Evolutionary conservation across 1,139 yeast genomes (phyloP).

Genomic region (Starmera stellimalicola): DNA sequence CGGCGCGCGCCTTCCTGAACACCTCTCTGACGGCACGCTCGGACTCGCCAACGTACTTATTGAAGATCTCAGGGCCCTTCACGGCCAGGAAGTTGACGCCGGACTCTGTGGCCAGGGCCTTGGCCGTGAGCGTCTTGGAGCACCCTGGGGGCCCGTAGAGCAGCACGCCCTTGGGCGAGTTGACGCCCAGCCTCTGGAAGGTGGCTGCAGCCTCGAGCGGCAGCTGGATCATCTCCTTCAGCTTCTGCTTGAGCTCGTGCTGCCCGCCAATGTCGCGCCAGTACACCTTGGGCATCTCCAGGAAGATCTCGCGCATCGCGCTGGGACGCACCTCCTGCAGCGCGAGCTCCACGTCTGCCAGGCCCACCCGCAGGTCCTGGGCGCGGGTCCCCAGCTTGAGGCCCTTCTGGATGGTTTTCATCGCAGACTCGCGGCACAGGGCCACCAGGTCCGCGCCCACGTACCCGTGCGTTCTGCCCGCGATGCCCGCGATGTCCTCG

Average conservation of each 20-base stretch:
- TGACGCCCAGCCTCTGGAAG: slow-evolving; percentile 66
- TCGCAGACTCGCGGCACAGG: slow-evolving; percentile 77
- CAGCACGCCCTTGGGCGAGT: slow-evolving; percentile 86
- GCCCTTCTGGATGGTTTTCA: slow-evolving; percentile 68
- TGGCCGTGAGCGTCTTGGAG: slow-evolving; percentile 88
- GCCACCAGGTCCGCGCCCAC: slow-evolving; percentile 90
- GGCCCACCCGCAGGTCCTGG: slow-evolving; percentile 27
- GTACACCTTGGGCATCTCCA: slow-evolving; percentile 87
- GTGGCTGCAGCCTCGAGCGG: slow-evolving; percentile 81
- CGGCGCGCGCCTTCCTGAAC: slow-evolving; percentile 85
- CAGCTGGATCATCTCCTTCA: slow-evolving; percentile 83
- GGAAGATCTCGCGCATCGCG: slow-evolving; percentile 91
- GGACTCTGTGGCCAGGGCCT: slow-evolving; percentile 91
- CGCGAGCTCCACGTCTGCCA: slow-evolving; percentile 56
- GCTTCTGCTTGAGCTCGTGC: slow-evolving; percentile 64
- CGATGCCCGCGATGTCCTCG: slow-evolving; percentile 47
- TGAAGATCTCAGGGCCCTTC: slow-evolving; percentile 91
- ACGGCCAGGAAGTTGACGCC: slow-evolving; percentile 89
- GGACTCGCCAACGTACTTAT: slow-evolving; percentile 91
- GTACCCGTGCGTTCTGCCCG: slow-evolving; percentile 64
- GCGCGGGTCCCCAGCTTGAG: slow-evolving; percentile 28
- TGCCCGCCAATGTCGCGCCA: slow-evolving; percentile 98
- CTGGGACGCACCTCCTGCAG: slow-evolving; percentile 79
- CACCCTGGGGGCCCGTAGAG: slow-evolving; percentile 97
- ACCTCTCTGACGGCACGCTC: slow-evolving; percentile 85